phyloP scores from a whole-genome alignment of 2,329 filamentous ascomycete species.

The Escovopsis sp. region DNA sequence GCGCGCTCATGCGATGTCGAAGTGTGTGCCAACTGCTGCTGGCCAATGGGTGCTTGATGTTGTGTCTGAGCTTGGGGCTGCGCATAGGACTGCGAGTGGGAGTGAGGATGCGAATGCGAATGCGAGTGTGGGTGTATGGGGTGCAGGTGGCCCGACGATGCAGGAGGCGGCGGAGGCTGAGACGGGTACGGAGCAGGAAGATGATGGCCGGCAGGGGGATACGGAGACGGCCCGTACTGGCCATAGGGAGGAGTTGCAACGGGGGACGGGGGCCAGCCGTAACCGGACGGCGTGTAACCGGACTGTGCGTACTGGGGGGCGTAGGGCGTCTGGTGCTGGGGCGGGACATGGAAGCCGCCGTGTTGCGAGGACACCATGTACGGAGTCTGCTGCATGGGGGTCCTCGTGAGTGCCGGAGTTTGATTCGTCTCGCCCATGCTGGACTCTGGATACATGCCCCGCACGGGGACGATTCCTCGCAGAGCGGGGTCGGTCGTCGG shows the following conservation, averaged over 20 bases:
- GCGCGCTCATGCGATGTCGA: conserved; percentile 17
- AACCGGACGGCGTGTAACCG: conserved; percentile 29
- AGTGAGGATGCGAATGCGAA: conserved; percentile 11
- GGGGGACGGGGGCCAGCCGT: conserved; percentile 42
- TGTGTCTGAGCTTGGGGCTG: too few species aligned
- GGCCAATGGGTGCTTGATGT: too few species aligned
- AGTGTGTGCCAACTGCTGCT: too few species aligned
- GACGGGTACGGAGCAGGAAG: conserved; percentile 15
- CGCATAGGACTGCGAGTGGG: background rate
- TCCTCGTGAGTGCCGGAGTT: conserved; percentile 65
- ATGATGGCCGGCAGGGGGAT: conserved; percentile 17
- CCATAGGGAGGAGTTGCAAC: conserved; percentile 38
- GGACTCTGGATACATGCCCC: conserved; percentile 95
- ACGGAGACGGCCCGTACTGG: conserved; percentile 27
- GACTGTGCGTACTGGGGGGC: conserved; percentile 27
- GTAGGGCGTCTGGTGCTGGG: conserved; percentile 17
- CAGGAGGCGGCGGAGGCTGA: conserved; percentile 11
- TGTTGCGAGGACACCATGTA: conserved; percentile 23
- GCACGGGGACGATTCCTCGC: conserved; percentile 69
- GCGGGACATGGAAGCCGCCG: conserved; percentile 11
- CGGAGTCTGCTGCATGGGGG: conserved; percentile 43
- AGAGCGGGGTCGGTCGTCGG: conserved; percentile 69
- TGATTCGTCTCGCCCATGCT: conserved; percentile 75
- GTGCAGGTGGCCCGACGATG: too few species aligned
- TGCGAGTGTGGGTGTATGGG: conserved; percentile 10